Evolutionary conservation across 345 rosid genomes (phyloP).

Genomic region (Citrus trifoliata): DNA sequence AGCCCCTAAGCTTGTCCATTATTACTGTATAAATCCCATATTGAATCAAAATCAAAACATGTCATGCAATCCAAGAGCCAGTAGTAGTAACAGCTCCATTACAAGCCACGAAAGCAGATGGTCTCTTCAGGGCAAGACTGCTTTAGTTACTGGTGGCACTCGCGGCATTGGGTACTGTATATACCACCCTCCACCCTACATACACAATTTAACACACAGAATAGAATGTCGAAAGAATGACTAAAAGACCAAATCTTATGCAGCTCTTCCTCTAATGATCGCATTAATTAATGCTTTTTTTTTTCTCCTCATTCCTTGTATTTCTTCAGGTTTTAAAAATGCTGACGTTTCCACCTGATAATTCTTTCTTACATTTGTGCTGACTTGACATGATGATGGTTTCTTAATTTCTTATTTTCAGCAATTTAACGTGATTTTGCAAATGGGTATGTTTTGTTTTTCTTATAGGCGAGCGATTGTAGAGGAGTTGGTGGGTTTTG

Average conservation of each 20-base stretch:
- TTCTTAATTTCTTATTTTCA: not conserved
- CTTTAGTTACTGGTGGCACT: constrained; percentile 68
- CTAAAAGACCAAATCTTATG: too few species aligned
- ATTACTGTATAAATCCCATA: not conserved
- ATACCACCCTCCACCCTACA: too few species aligned
- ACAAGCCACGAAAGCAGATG: constrained; percentile 26
- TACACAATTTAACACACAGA: too few species aligned
- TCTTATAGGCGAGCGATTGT: constrained; percentile 64
- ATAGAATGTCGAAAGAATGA: too few species aligned
- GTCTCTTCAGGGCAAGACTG: constrained; percentile 52
- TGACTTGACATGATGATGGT: not conserved
- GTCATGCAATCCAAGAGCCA: not conserved
- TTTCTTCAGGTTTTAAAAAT: not conserved
- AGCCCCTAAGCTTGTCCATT: not conserved
- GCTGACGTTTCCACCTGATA: not conserved
- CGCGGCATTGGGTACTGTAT: constrained; percentile 59
- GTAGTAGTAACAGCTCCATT: not conserved
- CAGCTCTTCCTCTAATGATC: too few species aligned
- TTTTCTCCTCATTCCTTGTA: too few species aligned
- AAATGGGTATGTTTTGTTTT: constrained; percentile 5
- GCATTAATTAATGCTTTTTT: not conserved
- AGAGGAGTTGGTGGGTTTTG: constrained; percentile 64
- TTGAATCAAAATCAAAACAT: not conserved
- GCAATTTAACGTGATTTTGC: not conserved
- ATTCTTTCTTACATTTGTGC: not conserved